phyloP scores from a whole-genome alignment of 306 rosid species.

The Quercus parvula region DNA sequence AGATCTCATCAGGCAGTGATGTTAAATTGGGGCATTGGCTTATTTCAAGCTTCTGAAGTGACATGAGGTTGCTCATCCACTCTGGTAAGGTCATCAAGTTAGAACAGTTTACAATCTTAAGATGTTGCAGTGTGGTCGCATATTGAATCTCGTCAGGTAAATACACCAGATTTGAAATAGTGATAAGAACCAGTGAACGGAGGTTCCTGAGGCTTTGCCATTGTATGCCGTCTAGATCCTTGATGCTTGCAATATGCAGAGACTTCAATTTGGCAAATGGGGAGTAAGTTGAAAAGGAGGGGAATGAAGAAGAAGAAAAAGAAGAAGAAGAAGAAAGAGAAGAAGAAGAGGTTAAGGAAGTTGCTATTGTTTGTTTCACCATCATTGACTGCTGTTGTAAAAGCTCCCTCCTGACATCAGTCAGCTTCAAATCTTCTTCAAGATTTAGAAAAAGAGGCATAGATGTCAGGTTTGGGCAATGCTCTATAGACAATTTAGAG shows the following conservation, averaged over 20 bases:
- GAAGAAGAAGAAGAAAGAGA: too few relatives aligned
- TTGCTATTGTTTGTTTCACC: too few relatives aligned
- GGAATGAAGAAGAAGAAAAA: too few relatives aligned
- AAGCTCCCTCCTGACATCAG: too few relatives aligned
- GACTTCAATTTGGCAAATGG: neutral
- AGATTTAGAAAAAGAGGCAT: too few relatives aligned
- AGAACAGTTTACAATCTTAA: slow-evolving; percentile 8
- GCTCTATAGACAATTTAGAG: neutral
- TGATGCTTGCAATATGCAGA: neutral
- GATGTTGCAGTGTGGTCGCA: neutral
- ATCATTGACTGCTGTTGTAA: too few relatives aligned
- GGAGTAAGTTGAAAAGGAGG: too few relatives aligned
- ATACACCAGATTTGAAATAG: slow-evolving; percentile 4
- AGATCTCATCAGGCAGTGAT: neutral
- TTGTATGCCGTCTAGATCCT: neutral
- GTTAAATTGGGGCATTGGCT: neutral
- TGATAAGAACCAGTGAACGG: neutral
- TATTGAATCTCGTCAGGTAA: slow-evolving; percentile 9
- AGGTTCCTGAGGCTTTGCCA: slow-evolving; percentile 10
- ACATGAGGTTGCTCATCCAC: neutral
- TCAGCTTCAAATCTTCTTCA: too few relatives aligned
- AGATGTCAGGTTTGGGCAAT: too few relatives aligned
- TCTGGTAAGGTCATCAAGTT: slow-evolving; percentile 10
- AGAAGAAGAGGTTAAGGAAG: too few relatives aligned
- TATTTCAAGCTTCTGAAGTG: slow-evolving; percentile 6